Evolutionary conservation across 129 eudicot species (phyloP).

Genomic region (Oenanthe sinensis): DNA sequence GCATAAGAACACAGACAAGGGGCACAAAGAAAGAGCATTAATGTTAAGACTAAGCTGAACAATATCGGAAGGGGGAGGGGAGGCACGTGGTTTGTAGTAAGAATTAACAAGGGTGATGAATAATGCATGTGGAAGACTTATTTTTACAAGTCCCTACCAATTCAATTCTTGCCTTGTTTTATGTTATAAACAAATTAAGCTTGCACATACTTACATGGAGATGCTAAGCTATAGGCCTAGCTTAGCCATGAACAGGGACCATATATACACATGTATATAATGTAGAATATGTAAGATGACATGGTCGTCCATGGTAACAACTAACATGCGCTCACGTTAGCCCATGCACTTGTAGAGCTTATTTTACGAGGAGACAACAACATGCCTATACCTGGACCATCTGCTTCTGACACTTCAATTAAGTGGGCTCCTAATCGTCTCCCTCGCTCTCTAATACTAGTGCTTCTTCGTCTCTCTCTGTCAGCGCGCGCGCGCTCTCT

Average conservation of each 20-base stretch:
- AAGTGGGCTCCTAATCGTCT: background rate
- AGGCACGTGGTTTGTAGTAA: constrained; percentile 14
- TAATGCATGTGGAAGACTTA: constrained; percentile 1
- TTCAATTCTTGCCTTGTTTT: background rate
- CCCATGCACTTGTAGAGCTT: background rate
- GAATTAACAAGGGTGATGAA: background rate
- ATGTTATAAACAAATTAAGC: background rate
- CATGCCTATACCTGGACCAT: constrained; percentile 10
- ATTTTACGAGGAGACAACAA: background rate
- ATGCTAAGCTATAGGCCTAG: background rate
- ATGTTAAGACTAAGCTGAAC: background rate
- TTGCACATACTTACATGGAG: background rate
- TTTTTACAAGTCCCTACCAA: background rate
- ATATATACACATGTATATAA: background rate
- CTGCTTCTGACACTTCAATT: background rate
- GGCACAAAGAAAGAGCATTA: background rate
- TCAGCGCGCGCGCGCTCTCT: no score
- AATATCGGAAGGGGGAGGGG: background rate
- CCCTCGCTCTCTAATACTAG: background rate
- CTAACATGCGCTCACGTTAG: constrained; percentile 15
- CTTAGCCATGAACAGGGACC: background rate
- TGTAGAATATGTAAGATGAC: no score
- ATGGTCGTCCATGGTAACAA: background rate
- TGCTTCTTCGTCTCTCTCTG: background rate
- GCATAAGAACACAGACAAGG: background rate